These are phyloP conservation scores for Monilinia polystroma DNA, from an alignment of 2,329 filamentous ascomycete species.

Conservation along the genomic window DNA sequence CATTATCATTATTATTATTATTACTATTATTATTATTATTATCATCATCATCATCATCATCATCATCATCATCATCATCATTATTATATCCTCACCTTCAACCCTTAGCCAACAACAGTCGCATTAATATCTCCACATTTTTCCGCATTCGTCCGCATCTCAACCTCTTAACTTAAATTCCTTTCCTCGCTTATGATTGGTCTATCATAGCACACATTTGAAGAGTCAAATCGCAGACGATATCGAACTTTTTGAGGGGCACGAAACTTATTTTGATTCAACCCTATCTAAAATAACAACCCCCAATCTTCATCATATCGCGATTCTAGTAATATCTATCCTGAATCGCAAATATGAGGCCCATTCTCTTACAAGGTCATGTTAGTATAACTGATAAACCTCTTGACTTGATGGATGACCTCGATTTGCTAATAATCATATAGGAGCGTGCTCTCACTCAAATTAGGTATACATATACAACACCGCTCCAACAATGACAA, in stretches of 20 bases:
- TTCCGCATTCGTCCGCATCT: conserved; percentile 13
- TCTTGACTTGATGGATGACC: conserved; percentile 14
- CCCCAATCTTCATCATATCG: conserved; percentile 14
- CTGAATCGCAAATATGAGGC: conserved; percentile 72
- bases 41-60: no score
- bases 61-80: no score
- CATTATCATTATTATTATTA: no score
- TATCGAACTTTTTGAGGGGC: conserved; percentile 27
- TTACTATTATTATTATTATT: no score
- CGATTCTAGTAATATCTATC: conserved; percentile 17
- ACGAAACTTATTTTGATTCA: conserved; percentile 21
- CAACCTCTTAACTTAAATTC: background rate
- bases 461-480: conserved; percentile 70
- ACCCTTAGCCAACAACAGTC: no score
- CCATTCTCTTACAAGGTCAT: conserved; percentile 93
- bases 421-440: conserved; percentile 17
- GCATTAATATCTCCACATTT: background rate
- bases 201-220: conserved; percentile 21
- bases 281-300: conserved; percentile 17
- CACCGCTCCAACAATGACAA: conserved; percentile 22
- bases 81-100: no score
- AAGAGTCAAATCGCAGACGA: conserved; percentile 23
- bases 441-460: conserved; percentile 91
- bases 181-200: conserved; percentile 21
- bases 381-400: conserved; percentile 47